Base-by-base conservation (phyloP, 306 rosid species). In the Vigna radiata region DNA sequence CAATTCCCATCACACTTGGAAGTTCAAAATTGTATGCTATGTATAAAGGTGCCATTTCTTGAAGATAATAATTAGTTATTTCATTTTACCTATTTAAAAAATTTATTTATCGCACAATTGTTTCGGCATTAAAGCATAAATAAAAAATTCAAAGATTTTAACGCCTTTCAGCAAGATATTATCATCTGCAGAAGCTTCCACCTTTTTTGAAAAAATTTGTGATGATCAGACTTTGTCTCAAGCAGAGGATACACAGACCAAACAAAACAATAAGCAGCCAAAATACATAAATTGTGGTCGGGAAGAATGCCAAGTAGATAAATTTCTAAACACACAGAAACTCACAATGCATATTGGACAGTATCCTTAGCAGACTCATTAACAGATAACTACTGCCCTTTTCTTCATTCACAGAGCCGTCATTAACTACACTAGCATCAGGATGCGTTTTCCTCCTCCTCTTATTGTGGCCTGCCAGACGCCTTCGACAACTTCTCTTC, bases 401-500 rank as follows among this genome's bases (percentile, higher is more conserved):
- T 82, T 94, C 97, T 80, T 88, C 96, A 63, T 81, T 88, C 72
- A 82, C 56, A 44, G 97, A 80, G 64, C 81, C 88, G 77, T 89
- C 96, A 76, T 84, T 91, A 36, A 68, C 93, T 41, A 53, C 88
- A 52, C 60, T 7, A 29, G 86, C 63, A 29, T 90, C 97, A 18
- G 95, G 97, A 86, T 88, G 89, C 0, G 88, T 83, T 83, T 94
- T 92, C 82, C 98, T 89, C 83, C 98, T 94, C 78, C 98, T 86
- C 85, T 80, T 90, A 76, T 94, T 94, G 56, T 94, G 98, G 76
- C 98, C 98, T 18, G 95, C 97, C 80, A 94, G 88, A 58, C 98
- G 95, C 80, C 97, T 88, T 55, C 98, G 96, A 61, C 98, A 94
- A 84, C 98, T 94, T 83, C 98, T 87, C 86, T 87, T 94, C 80